These are phyloP conservation scores for Aquanectria penicillioides DNA, from an alignment of 2,329 filamentous ascomycete genomes.

Conservation along the genomic window DNA sequence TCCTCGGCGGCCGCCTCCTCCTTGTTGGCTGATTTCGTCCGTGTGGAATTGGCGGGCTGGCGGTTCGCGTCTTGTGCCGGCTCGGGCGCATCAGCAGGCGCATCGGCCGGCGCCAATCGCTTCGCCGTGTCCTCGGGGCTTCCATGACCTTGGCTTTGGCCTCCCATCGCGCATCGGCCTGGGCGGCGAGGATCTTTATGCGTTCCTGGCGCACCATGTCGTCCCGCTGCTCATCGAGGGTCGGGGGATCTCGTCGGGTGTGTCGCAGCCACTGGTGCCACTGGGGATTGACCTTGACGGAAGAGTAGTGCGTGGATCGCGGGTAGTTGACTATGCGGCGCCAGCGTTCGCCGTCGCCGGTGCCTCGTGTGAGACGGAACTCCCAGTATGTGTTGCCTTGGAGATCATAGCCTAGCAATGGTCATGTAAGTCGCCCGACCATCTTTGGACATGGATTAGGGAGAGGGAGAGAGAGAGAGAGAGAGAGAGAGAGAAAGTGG, in stretches of 20 bases:
- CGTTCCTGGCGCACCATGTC: slow-evolving; percentile 64
- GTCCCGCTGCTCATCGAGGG: slow-evolving; percentile 63
- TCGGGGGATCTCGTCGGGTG: slow-evolving; percentile 64
- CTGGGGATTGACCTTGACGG: slow-evolving; percentile 66
- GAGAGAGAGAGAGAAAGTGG: too few relatives aligned
- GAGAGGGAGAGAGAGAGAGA: too few relatives aligned
- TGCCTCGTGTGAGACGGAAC: slow-evolving; percentile 63
- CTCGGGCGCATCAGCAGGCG: too few relatives aligned
- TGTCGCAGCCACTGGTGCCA: slow-evolving; percentile 78
- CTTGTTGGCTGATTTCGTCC: slow-evolving; percentile 10
- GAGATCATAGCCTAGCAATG: slow-evolving; percentile 67
- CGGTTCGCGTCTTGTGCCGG: slow-evolving; percentile 10
- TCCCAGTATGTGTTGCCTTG: slow-evolving; percentile 76
- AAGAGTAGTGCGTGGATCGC: slow-evolving; percentile 61
- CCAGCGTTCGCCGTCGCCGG: slow-evolving; percentile 56
- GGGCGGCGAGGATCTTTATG: slow-evolving; percentile 65
- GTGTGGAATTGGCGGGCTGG: slow-evolving; percentile 10
- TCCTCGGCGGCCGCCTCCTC: slow-evolving; percentile 46
- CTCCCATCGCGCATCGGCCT: slow-evolving; percentile 72
- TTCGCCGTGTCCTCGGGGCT: slow-evolving; percentile 36
- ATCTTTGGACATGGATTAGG: too few relatives aligned
- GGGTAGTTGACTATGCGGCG: slow-evolving; percentile 72
- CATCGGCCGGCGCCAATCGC: slow-evolving; percentile 24
- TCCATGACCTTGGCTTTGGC: slow-evolving; percentile 64
- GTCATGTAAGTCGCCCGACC: slow-evolving; percentile 32